A percentile compares a stretch with the other conserved stretches of the same genome.
Conservation (phyloP, 768 basidiomycete species). For the Paxillus rubicundulus region DNA sequence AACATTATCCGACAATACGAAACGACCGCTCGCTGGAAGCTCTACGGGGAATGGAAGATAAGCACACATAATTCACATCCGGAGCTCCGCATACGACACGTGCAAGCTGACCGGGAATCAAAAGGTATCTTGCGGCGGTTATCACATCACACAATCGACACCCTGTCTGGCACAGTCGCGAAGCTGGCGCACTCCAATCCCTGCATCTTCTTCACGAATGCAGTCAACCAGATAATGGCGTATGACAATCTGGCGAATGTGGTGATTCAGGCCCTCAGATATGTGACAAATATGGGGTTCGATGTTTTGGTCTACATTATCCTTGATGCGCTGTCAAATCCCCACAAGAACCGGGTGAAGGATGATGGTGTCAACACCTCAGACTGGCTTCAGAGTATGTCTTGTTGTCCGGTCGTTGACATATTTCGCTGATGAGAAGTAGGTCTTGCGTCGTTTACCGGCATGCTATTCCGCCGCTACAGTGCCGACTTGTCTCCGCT, state of each 20-base stretch:
- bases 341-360: slow-evolving; percentile 78
- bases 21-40: slow-evolving; percentile 75
- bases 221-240: slow-evolving; percentile 91
- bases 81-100: slow-evolving; percentile 73
- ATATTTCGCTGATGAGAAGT: slow-evolving; percentile 18
- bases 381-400: slow-evolving; percentile 90
- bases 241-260: slow-evolving; percentile 92
- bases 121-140: slow-evolving; percentile 88
- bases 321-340: slow-evolving; percentile 83
- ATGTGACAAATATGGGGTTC: slow-evolving; percentile 90
- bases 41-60: slow-evolving; percentile 96
- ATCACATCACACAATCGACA: slow-evolving; percentile 78
- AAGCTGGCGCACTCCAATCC: slow-evolving; percentile 96
- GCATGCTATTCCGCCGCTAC: slow-evolving; percentile 87
- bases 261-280: slow-evolving; percentile 85
- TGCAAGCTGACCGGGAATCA: slow-evolving; percentile 83
- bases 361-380: slow-evolving; percentile 88
- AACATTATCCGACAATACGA: slow-evolving; percentile 79
- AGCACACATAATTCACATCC: slow-evolving; percentile 70
- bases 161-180: slow-evolving; percentile 82
- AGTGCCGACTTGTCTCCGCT: slow-evolving; percentile 80
- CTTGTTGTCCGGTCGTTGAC: not conserved
- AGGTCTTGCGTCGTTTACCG: slow-evolving; percentile 93
- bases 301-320: slow-evolving; percentile 89
- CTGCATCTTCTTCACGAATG: slow-evolving; percentile 83